These are phyloP conservation scores for Comarum palustre DNA, from an alignment of 306 rosid species.

Conservation along the genomic window DNA sequence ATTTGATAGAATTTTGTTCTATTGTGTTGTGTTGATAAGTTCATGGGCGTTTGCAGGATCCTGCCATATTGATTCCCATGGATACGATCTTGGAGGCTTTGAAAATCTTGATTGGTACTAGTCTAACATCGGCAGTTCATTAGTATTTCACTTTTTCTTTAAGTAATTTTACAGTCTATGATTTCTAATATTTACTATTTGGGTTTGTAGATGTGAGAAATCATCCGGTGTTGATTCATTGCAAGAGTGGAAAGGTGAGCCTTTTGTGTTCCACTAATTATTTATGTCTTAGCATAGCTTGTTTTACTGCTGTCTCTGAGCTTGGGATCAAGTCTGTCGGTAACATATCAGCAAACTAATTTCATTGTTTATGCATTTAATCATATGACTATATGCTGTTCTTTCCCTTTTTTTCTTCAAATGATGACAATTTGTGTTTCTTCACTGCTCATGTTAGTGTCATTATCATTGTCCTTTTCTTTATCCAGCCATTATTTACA, in stretches of 20 bases:
- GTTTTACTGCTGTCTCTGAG: not conserved
- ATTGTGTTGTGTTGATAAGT: constrained; percentile 12
- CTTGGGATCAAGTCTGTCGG: not conserved
- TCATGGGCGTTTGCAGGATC: constrained; percentile 48
- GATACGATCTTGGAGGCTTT: constrained; percentile 72
- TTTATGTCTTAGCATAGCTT: not conserved
- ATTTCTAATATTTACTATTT: not conserved
- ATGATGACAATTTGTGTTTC: not conserved
- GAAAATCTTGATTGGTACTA: constrained; percentile 65
- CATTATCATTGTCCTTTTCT: not conserved
- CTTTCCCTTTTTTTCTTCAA: not conserved
- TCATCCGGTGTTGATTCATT: constrained; percentile 63
- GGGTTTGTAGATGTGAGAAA: constrained; percentile 51
- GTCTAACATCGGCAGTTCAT: constrained; percentile 1
- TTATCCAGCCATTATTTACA: not conserved
- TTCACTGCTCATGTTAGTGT: not conserved
- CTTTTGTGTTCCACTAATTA: not conserved
- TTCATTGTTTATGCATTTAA: not conserved
- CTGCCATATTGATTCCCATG: constrained; percentile 44
- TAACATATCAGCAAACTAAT: not conserved
- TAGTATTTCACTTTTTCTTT: not conserved
- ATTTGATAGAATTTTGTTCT: not conserved
- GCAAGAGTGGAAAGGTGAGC: constrained; percentile 66
- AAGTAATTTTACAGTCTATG: not conserved
- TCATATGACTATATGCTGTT: not conserved